phyloP scores from a whole-genome alignment of 108 stramenopile genomes.

The Chaetoceros muelleri region DNA sequence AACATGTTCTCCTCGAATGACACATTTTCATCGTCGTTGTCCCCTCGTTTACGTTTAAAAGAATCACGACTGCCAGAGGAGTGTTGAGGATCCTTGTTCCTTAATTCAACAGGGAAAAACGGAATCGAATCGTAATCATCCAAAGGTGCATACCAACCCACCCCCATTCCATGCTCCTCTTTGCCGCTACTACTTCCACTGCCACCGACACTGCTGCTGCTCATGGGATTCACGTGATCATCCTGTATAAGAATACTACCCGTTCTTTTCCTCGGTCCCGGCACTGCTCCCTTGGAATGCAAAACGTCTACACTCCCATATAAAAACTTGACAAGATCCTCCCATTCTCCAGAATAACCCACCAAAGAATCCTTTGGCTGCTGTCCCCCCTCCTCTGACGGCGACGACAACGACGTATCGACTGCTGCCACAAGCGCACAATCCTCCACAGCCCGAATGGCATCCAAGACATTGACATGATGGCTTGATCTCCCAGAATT shows the following conservation, averaged over 20 bases:
- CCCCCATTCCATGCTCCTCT: not conserved
- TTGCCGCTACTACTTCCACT: not conserved
- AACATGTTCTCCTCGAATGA: slow-evolving; percentile 1
- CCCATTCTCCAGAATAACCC: slow-evolving; percentile 33
- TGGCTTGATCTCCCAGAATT: slow-evolving; percentile 56
- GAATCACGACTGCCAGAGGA: no score
- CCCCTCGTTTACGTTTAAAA: not conserved
- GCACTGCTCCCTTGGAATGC: slow-evolving; percentile 19
- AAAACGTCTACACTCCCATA: slow-evolving; percentile 68
- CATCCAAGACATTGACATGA: slow-evolving; percentile 74
- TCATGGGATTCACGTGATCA: slow-evolving; percentile 5
- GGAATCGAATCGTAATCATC: not conserved
- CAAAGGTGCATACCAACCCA: not conserved
- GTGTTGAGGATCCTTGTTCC: no score
- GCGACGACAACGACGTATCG: slow-evolving; percentile 1
- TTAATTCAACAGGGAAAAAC: no score
- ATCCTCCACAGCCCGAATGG: slow-evolving; percentile 50
- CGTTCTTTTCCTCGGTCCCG: no score
- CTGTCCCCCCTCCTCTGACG: not conserved
- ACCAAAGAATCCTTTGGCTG: not conserved
- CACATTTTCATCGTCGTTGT: not conserved
- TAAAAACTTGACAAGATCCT: slow-evolving; percentile 63
- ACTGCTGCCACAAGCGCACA: not conserved
- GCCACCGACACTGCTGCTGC: not conserved
- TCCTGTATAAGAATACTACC: slow-evolving; percentile 5